Evolutionary conservation across 1,139 yeast genomes (phyloP).

Genomic region (Taiozyma sp.): DNA sequence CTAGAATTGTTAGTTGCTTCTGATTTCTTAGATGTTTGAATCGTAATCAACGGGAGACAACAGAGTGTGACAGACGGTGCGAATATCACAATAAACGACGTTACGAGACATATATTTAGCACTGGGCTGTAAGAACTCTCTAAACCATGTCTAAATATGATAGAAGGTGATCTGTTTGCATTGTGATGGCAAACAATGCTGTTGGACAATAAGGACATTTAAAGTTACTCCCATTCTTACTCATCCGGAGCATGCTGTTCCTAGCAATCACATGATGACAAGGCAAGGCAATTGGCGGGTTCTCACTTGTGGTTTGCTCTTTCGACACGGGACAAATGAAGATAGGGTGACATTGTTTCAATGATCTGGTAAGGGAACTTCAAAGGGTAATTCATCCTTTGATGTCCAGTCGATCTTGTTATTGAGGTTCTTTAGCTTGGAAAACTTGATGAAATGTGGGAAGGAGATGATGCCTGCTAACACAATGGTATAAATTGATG

Average conservation of each 20-base stretch:
- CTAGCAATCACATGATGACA: slow-evolving; percentile 59
- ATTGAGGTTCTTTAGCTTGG: slow-evolving; percentile 34
- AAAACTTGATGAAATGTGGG: slow-evolving; percentile 66
- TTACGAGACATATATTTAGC: no score
- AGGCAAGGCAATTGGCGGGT: slow-evolving; percentile 59
- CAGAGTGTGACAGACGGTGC: no score
- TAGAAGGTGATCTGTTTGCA: slow-evolving; percentile 25
- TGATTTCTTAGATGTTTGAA: slow-evolving; percentile 21
- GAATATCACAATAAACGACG: no score
- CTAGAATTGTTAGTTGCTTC: slow-evolving; percentile 77
- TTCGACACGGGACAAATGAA: slow-evolving; percentile 90
- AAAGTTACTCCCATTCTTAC: slow-evolving; percentile 37
- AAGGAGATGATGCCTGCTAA: slow-evolving; percentile 69
- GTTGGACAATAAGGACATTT: slow-evolving; percentile 69
- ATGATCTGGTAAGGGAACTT: slow-evolving; percentile 45
- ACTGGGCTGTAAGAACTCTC: no score
- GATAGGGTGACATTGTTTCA: slow-evolving; percentile 66
- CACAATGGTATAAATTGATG: slow-evolving; percentile 62
- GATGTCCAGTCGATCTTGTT: slow-evolving; percentile 52
- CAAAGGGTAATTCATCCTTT: slow-evolving; percentile 53
- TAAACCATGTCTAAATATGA: slow-evolving; percentile 5
- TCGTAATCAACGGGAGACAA: no score
- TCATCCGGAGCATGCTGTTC: slow-evolving; percentile 39
- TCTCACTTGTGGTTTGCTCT: slow-evolving; percentile 63
- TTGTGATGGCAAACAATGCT: slow-evolving; percentile 25